These are phyloP conservation scores for Silene latifolia DNA, from an alignment of 148 eudicot genomes.

Conservation along the genomic window DNA sequence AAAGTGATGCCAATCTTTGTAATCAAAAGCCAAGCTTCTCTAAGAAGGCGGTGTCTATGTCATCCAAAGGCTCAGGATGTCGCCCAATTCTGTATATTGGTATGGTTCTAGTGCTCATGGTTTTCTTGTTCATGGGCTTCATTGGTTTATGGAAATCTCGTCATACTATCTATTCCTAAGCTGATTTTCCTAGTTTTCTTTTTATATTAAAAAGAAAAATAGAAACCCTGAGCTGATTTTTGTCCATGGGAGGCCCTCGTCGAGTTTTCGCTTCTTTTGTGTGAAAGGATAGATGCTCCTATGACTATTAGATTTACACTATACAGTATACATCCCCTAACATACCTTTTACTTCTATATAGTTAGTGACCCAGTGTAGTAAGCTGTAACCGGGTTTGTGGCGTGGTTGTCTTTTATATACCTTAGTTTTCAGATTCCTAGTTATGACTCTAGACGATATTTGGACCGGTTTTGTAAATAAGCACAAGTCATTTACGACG, in stretches of 20 bases:
- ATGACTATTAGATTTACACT: not conserved
- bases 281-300: conserved; percentile 13
- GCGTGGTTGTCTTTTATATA: conserved; percentile 14
- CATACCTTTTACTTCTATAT: not conserved
- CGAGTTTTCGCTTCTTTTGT: conserved; percentile 9
- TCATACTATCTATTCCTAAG: conserved; percentile 6
- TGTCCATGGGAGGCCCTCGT: conserved; percentile 11
- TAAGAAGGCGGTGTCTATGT: conserved; percentile 9
- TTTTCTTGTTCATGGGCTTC: conserved; percentile 38
- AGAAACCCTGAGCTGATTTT: conserved; percentile 6
- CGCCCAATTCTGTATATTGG: conserved; percentile 9
- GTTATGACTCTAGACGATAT: not conserved
- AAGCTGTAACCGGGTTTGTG: conserved; percentile 23
- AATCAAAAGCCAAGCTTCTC: not conserved
- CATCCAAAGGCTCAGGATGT: not conserved
- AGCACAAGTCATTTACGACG: not conserved
- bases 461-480: not conserved
- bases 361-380: not conserved
- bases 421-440: conserved; percentile 12
- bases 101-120: conserved; percentile 38
- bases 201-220: too few species aligned
- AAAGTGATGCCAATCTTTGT: not conserved
- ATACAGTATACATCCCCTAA: not conserved
- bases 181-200: conserved; percentile 7
- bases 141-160: conserved; percentile 38